A percentile compares a stretch with the other conserved stretches of the same genome.
These are phyloP conservation scores for Lipomyces kockii DNA, from an alignment of 805 yeast genomes.

Conservation along the genomic window DNA sequence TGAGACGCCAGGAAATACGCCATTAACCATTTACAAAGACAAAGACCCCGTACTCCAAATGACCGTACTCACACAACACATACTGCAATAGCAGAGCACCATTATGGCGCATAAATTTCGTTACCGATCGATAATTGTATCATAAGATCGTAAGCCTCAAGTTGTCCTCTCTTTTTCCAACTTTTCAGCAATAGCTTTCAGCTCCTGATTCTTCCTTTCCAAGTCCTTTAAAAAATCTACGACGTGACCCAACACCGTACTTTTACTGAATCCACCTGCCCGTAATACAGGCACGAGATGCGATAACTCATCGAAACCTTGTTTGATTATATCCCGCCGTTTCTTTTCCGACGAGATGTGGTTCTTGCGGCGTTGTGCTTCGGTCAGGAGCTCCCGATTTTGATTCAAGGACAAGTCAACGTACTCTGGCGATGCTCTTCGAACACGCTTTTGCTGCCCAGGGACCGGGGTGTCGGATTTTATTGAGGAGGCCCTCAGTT, in stretches of 20 bases:
- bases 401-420: background rate
- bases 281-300: conserved; percentile 45
- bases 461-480: background rate
- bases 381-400: conserved; percentile 42
- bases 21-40: conserved; percentile 1
- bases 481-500: background rate
- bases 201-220: conserved; percentile 26
- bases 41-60: background rate
- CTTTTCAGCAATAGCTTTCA: conserved; percentile 16
- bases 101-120: background rate
- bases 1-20: background rate
- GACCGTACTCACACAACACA: background rate
- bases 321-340: conserved; percentile 49
- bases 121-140: background rate
- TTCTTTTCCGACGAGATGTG: conserved; percentile 50
- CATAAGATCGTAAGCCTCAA: background rate
- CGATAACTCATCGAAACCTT: conserved; percentile 47
- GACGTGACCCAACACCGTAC: conserved; percentile 32
- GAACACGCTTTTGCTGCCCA: conserved; percentile 4
- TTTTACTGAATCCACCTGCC: conserved; percentile 36
- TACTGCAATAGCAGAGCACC: background rate
- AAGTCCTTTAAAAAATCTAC: conserved; percentile 24
- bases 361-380: conserved; percentile 48
- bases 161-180: conserved; percentile 1
- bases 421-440: background rate